A percentile compares a stretch with the other conserved stretches of the same genome.
Conservation (phyloP, 768 basidiomycete genomes). For the Hygrophoropsis aurantiaca region DNA sequence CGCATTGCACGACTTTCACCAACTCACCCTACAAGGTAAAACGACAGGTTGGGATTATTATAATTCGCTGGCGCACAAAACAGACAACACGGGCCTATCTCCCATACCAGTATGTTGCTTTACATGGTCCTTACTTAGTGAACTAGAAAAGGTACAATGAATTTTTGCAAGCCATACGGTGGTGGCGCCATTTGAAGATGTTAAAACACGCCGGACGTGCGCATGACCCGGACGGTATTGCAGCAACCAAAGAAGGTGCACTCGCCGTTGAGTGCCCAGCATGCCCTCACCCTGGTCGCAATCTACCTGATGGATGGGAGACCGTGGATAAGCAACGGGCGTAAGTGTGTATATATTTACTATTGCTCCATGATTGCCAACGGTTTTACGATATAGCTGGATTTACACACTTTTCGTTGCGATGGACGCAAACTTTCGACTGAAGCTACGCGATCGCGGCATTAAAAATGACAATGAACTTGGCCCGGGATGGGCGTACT, state of each 20-base stretch:
- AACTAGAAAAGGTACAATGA: neutral
- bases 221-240: slow-evolving; percentile 20
- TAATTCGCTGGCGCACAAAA: neutral
- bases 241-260: slow-evolving; percentile 1
- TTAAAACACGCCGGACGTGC: slow-evolving; percentile 16
- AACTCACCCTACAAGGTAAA: slow-evolving; percentile 9
- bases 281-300: slow-evolving; percentile 28
- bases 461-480: slow-evolving; percentile 13
- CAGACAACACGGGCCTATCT: neutral
- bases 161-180: slow-evolving; percentile 8
- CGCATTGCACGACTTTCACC: slow-evolving; percentile 7
- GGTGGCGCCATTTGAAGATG: slow-evolving; percentile 14
- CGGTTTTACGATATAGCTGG: no score
- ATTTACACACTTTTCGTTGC: neutral
- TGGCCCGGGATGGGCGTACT: slow-evolving; percentile 20
- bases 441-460: slow-evolving; percentile 17
- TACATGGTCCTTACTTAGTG: neutral
- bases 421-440: slow-evolving; percentile 12
- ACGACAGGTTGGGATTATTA: slow-evolving; percentile 12
- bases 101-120: neutral
- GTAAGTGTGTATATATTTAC: slow-evolving; percentile 1
- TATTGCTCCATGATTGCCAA: neutral
- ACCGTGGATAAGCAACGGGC: neutral
- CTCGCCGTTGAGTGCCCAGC: slow-evolving; percentile 14
- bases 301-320: slow-evolving; percentile 9